Conservation (phyloP, 495 filamentous ascomycete genomes). For the Aspergillus cavernicola region DNA sequence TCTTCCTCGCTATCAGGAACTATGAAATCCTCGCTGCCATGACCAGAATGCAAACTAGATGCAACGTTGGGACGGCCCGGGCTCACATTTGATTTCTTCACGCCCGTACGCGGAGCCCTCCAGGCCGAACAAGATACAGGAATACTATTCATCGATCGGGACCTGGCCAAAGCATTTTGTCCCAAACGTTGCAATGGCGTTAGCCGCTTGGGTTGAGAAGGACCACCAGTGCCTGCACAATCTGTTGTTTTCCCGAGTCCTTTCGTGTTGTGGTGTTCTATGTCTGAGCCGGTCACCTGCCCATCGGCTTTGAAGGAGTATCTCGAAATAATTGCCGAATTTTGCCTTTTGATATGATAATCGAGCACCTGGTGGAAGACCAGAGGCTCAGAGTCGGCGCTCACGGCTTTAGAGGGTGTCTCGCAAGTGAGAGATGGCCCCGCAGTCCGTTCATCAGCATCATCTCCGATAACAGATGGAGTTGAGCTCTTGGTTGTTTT, state of each 20-base stretch:
- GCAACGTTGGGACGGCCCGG: neutral
- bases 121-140: conserved; percentile 14
- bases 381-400: conserved; percentile 20
- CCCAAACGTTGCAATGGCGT: conserved; percentile 49
- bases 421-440: neutral
- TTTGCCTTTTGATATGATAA: conserved; percentile 37
- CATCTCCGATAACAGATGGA: neutral
- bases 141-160: conserved; percentile 32
- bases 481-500: neutral
- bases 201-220: conserved; percentile 27
- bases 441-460: neutral
- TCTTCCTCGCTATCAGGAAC: conserved; percentile 70
- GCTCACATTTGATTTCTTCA: neutral
- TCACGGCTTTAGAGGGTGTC: conserved; percentile 10
- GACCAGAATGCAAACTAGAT: conserved; percentile 9
- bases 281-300: neutral
- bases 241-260: neutral
- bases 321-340: conserved; percentile 32
- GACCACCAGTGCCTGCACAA: conserved; percentile 8
- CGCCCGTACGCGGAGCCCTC: neutral
- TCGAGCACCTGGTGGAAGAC: conserved; percentile 32
- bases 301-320: conserved; percentile 28
- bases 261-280: neutral
- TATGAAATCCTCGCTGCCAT: conserved; percentile 76
- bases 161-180: conserved; percentile 42